phyloP scores from a whole-genome alignment of 768 basidiomycete species.

The Cystofilobasidium ferigula region DNA sequence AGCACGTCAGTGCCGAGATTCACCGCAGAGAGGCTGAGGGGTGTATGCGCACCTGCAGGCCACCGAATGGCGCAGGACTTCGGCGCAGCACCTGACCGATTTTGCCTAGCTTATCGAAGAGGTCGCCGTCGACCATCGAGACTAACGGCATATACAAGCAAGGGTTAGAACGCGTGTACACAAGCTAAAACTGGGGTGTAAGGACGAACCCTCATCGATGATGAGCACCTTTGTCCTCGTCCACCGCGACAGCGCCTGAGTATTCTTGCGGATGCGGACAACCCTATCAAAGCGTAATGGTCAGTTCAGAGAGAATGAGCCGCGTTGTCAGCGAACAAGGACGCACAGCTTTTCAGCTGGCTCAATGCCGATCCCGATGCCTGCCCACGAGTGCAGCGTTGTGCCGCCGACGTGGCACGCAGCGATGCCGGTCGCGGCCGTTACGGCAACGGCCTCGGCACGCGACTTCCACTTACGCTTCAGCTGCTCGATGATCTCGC shows the following conservation, averaged over 20 bases:
- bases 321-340: neutral
- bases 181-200: too few species aligned
- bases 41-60: constrained; percentile 58
- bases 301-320: too few species aligned
- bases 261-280: constrained; percentile 63
- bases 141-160: constrained; percentile 46
- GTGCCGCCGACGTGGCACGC: constrained; percentile 25
- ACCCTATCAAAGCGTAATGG: constrained; percentile 34
- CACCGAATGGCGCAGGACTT: constrained; percentile 68
- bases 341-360: constrained; percentile 22
- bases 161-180: too few species aligned
- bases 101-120: constrained; percentile 72
- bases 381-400: constrained; percentile 22
- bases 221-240: constrained; percentile 70
- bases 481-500: constrained; percentile 31
- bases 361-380: constrained; percentile 25
- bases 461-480: constrained; percentile 15
- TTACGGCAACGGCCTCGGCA: constrained; percentile 26
- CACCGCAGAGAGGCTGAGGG: neutral
- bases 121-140: constrained; percentile 82
- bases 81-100: constrained; percentile 59
- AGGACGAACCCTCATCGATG: constrained; percentile 70
- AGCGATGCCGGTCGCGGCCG: constrained; percentile 26
- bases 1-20: neutral
- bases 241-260: constrained; percentile 73